phyloP scores from a whole-genome alignment of 345 rosid species.

The Rubroshorea leprosula region DNA sequence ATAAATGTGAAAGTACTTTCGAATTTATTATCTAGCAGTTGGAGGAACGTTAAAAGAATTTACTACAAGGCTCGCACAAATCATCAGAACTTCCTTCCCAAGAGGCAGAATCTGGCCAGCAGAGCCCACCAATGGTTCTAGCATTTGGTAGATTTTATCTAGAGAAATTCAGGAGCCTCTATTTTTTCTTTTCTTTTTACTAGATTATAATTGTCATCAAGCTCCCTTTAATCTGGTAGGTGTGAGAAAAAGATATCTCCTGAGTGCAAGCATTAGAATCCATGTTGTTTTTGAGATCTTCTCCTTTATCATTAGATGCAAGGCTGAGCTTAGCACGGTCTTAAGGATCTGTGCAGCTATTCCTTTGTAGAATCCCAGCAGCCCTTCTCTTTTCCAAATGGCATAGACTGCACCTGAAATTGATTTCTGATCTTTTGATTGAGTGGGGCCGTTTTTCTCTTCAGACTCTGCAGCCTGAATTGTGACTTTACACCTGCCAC shows the following conservation, averaged over 20 bases:
- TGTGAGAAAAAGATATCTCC: constrained; percentile 40
- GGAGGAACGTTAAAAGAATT: too few relatives aligned
- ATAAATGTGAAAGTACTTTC: too few relatives aligned
- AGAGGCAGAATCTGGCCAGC: too few relatives aligned
- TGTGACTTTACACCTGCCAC: constrained; percentile 86
- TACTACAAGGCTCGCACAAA: background rate
- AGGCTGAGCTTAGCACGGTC: constrained; percentile 91
- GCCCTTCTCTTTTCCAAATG: constrained; percentile 78
- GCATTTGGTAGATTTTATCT: background rate
- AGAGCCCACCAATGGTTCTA: background rate
- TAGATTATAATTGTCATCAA: constrained; percentile 1
- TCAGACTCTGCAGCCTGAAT: constrained; percentile 75
- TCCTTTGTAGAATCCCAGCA: constrained; percentile 81
- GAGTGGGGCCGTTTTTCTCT: constrained; percentile 20
- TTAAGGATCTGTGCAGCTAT: constrained; percentile 86
- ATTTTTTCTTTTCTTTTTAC: too few relatives aligned
- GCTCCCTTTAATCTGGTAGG: constrained; percentile 38
- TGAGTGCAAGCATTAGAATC: constrained; percentile 64
- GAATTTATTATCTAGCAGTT: background rate
- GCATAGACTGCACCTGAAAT: constrained; percentile 42
- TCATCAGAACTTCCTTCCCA: too few relatives aligned
- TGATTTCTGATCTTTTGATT: constrained; percentile 36
- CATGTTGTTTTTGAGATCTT: constrained; percentile 74
- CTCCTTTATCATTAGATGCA: constrained; percentile 93
- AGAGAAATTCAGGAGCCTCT: background rate